Base-by-base conservation (phyloP, 306 rosid species). In the Citrullus amarus region DNA sequence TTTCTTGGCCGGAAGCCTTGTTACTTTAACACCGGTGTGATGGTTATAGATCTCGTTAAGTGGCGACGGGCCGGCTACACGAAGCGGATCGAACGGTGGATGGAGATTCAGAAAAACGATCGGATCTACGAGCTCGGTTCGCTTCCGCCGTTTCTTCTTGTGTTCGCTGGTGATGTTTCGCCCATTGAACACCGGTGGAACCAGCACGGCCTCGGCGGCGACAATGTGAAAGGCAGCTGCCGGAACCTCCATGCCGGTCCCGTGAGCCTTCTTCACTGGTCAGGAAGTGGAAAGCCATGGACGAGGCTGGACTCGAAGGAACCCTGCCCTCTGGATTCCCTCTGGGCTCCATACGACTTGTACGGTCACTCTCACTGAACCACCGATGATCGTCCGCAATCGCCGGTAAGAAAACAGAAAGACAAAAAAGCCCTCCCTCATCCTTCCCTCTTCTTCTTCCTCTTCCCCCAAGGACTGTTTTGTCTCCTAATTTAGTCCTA, bases 251-350 rank as follows among this genome's bases (percentile, higher is more conserved):
- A 91, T 48, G 81, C 93, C 0, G 96, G 96, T 20, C 93, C 93
- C 13, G 96, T 89, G 4, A 89, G 96, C 78, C 84, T 91, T 60
- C 67, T 91, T 77, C 96, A 91, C 85, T 91, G 96, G 96, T 91
- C 96, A 32, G 93, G 93, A 3, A 88, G 92, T 61, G 96, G 96
- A 9, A 91, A 91, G 82, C 96, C 93, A 0, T 91, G 96, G 96
- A 63, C 80, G 2, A 78, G 96, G 43, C 72, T 91, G 4, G 93
- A 91, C 57, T 86, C 96, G 0, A 85, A 84, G 66, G 75, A 73
- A 48, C 91, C 92, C 1, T 91, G 96, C 79, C 92, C 93, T 0
- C 92, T 91, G 4, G 96, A 89, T 59, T 72, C 84, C 0, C 86
- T 84, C 1, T 91, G 96, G 96, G 83, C 89, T 18, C 92, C 89